phyloP scores from a whole-genome alignment of 2,329 filamentous ascomycete species.

The Rutstroemia sydowiana region DNA sequence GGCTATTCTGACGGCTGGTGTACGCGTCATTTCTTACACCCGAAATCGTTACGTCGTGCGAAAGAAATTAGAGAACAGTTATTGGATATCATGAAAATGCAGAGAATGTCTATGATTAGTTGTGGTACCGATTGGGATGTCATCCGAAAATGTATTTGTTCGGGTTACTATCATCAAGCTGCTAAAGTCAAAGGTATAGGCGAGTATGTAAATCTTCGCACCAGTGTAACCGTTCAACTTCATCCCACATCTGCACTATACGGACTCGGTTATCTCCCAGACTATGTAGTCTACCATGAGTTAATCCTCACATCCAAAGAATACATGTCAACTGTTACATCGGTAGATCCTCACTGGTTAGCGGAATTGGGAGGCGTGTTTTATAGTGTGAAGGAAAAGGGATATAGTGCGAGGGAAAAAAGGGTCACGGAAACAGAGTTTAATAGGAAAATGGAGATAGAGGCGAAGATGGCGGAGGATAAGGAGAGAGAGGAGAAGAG shows the following conservation, averaged over 20 bases:
- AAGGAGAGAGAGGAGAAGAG: slow-evolving; percentile 59
- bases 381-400: slow-evolving; percentile 96
- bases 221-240: slow-evolving; percentile 86
- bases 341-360: slow-evolving; percentile 94
- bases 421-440: slow-evolving; percentile 86
- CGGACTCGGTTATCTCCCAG: slow-evolving; percentile 84
- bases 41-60: slow-evolving; percentile 85
- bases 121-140: slow-evolving; percentile 97
- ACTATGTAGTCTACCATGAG: slow-evolving; percentile 97
- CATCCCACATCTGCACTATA: slow-evolving; percentile 93
- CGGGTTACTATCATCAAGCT: slow-evolving; percentile 96
- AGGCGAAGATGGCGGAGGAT: slow-evolving; percentile 84
- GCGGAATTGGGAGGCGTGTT: slow-evolving; percentile 95
- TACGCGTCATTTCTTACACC: slow-evolving; percentile 83
- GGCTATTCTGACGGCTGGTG: slow-evolving; percentile 89
- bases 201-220: slow-evolving; percentile 94
- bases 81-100: slow-evolving; percentile 85
- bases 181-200: slow-evolving; percentile 93
- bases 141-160: slow-evolving; percentile 93
- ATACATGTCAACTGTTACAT: slow-evolving; percentile 95
- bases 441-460: slow-evolving; percentile 87
- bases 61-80: slow-evolving; percentile 94
- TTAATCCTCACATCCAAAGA: slow-evolving; percentile 94
- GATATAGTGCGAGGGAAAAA: slow-evolving; percentile 81
- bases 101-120: slow-evolving; percentile 79